Base-by-base conservation (phyloP, 2,329 filamentous ascomycete species). In the Paraphaeosphaeria minitans region DNA sequence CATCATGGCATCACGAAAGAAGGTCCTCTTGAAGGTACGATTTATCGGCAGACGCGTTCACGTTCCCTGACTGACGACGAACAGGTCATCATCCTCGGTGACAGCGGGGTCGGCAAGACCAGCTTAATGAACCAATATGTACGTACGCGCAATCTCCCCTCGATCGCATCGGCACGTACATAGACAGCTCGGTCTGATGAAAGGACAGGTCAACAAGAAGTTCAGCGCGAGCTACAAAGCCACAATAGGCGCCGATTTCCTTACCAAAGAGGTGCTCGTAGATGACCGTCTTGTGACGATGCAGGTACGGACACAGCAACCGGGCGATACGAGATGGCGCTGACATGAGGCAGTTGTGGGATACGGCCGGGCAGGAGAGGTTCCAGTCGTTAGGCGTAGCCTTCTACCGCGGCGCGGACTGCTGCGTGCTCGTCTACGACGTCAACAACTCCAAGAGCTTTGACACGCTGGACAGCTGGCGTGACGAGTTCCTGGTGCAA, bases 101-200 rank as follows among this genome's bases (percentile, higher is more conserved):
- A 99, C 80, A 98, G 94, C 80, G 95, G 95, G 82, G 95, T 99
- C 63, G 95, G 95, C 78, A 99, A 99, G 86, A 99, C 95, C 62
- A 97, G 93, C 81, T 88, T 99, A 87, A 99, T 99, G 95, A 99
- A 99, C 83, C 95, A 99, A 98, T 99, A 98, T 91, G 95, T 98
- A 88, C 79, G 91, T 33, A 59, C 53, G 7, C 29, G 14, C 53
- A 31, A 58, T 19, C 16, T 16, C 45, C 12, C 19, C 31, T 51
- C 39, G 35, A 43, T 29, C 48, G 41, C 39, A 29, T 29, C 39
- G 8, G 31, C 1, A 19, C 31, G 8, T 33, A 50, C 2, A 22
- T 29, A 14, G 7, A 22, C 6, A 12, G 12, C 42, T 39, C 46
- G 21, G 58, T 56, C 56, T 54, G 48, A 67, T 21, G n/a, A 2